These are phyloP conservation scores for Galerina marginata DNA, from an alignment of 768 basidiomycete genomes.

Conservation along the genomic window DNA sequence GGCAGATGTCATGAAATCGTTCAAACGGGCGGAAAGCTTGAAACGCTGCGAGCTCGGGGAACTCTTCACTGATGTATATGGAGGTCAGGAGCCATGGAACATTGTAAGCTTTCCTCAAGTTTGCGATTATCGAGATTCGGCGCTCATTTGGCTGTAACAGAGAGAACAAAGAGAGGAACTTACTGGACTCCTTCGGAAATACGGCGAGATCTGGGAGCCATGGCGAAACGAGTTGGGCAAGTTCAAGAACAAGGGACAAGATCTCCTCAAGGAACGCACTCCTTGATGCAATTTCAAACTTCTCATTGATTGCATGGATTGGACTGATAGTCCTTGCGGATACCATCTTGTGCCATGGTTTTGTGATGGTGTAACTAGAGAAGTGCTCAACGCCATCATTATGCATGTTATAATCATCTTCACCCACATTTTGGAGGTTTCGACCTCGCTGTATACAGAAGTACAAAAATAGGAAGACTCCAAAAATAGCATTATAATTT, in stretches of 20 bases:
- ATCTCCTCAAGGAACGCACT: slow-evolving; percentile 41
- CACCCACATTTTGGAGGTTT: no score
- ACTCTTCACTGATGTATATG: slow-evolving; percentile 89
- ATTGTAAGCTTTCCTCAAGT: slow-evolving; percentile 54
- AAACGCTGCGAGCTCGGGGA: slow-evolving; percentile 75
- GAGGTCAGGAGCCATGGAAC: slow-evolving; percentile 84
- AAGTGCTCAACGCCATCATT: no score
- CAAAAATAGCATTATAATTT: no score
- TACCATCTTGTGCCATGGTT: background rate
- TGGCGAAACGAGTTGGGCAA: slow-evolving; percentile 82
- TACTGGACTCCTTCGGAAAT: slow-evolving; percentile 75
- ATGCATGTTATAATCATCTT: no score
- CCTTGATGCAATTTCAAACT: background rate
- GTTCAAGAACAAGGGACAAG: slow-evolving; percentile 76
- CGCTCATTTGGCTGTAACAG: slow-evolving; percentile 42
- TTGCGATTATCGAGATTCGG: background rate
- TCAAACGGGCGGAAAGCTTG: slow-evolving; percentile 76
- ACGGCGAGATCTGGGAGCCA: slow-evolving; percentile 85
- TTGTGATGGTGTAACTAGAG: background rate
- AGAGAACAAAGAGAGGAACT: slow-evolving; percentile 87
- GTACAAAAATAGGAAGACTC: no score
- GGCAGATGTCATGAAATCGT: slow-evolving; percentile 76
- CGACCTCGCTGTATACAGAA: no score
- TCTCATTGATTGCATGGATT: background rate
- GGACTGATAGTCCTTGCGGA: no score